A percentile compares a stretch with the other conserved stretches of the same genome.
Conservation (phyloP, 257 asterid species). For the Rauvolfia tetraphylla region DNA sequence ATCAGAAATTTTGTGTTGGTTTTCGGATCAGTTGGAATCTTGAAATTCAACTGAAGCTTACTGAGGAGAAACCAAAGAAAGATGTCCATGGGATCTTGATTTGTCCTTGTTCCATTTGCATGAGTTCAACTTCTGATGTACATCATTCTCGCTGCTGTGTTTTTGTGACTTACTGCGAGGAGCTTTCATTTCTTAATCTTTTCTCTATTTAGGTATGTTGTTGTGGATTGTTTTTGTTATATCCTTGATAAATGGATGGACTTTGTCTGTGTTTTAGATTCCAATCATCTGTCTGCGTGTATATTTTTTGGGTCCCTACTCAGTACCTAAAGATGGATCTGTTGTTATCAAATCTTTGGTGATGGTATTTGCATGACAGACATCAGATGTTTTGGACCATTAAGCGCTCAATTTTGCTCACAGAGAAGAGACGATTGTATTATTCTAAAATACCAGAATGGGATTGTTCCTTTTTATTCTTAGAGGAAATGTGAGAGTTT, state of each 20-base stretch:
- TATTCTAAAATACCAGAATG: too few species aligned
- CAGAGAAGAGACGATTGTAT: not conserved
- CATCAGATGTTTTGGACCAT: not conserved
- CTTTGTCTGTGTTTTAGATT: not conserved
- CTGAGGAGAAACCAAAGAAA: not conserved
- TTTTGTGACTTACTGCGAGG: not conserved
- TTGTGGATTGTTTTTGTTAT: not conserved
- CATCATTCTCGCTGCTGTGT: not conserved
- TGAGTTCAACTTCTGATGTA: not conserved
- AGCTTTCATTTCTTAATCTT: too few species aligned
- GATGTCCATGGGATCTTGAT: slow-evolving; percentile 8
- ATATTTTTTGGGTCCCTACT: not conserved
- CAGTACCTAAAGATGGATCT: not conserved
- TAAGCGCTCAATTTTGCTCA: not conserved
- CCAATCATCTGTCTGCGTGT: not conserved
- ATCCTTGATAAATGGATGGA: not conserved
- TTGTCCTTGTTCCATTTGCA: not conserved
- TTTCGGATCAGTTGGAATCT: not conserved
- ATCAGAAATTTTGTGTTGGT: slow-evolving; percentile 5
- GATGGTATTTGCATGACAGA: not conserved
- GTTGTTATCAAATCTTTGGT: not conserved
- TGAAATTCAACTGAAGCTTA: not conserved
- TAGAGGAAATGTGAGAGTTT: not conserved
- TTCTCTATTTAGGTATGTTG: too few species aligned
- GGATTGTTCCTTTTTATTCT: not conserved